Evolutionary conservation across 2,329 filamentous ascomycete genomes (phyloP), one percentile per base, ranked within the genome.

Genomic region (Pseudocercospora macadamiae): DNA sequence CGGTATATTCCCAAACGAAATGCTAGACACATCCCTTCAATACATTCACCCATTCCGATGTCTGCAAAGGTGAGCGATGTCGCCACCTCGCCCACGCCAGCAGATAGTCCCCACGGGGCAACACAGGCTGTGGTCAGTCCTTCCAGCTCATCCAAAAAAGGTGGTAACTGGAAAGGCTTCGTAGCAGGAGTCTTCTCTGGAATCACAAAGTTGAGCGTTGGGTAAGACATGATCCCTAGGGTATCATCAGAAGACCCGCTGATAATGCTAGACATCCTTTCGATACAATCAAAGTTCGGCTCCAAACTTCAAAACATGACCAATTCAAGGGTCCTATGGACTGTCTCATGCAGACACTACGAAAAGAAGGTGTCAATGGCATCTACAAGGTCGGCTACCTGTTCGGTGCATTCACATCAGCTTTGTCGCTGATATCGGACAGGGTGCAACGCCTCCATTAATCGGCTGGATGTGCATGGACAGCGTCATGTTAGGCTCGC

Each of bases 391-490:
- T 69, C 92, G 92, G 9, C 68, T 66, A n/a, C n/a, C n/a, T n/a
- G n/a, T n/a, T n/a, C n/a, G n/a, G n/a, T n/a, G n/a, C n/a, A n/a
- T n/a, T n/a, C n/a, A n/a, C n/a, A n/a, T n/a, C n/a, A n/a, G n/a
- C n/a, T n/a, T n/a, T n/a, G n/a, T n/a, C n/a, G n/a, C n/a, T n/a
- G n/a, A n/a, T n/a, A n/a, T n/a, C n/a, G n/a, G n/a, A n/a, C 32
- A 61, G 57, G 64, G 64, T 8, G 64, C 64, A 14, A 91, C 90
- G 25, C 93, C 93, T 56, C 95, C 95, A 53, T 81, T 97, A 49
- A 86, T 97, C 52, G 95, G 95, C 68, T 97, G 95, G 95, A 96
- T 97, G 89, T 91, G 96, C 71, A 97, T 97, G 93, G 95, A 99
- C 79, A 86, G 83, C 55, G 74, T 89, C 79, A 96, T 97, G 93